A percentile compares a stretch with the other conserved stretches of the same genome.
Evolutionary conservation across 2,329 filamentous ascomycete genomes (phyloP).

Genomic region (Pezicula rhizophila): DNA sequence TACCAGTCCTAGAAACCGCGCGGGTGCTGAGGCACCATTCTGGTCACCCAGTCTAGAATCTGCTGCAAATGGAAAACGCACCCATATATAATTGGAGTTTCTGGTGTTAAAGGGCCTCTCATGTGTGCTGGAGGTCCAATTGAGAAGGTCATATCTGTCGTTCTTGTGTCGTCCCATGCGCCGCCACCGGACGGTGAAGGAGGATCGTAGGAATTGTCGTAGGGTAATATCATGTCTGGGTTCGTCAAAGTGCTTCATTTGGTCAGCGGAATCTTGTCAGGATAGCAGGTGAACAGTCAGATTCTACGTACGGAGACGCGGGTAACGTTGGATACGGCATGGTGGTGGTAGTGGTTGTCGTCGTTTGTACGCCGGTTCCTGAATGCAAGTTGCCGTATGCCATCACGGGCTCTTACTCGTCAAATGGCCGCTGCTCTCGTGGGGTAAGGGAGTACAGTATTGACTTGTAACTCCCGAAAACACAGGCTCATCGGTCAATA

Average conservation of each 20-base stretch:
- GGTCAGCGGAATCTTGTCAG: slow-evolving; percentile 61
- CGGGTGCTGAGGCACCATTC: too few species aligned
- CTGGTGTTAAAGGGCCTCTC: slow-evolving; percentile 38
- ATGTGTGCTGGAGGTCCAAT: slow-evolving; percentile 38
- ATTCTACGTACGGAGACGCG: slow-evolving; percentile 22
- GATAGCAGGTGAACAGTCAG: slow-evolving; percentile 32
- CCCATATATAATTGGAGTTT: slow-evolving; percentile 62
- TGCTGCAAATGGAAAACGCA: too few species aligned
- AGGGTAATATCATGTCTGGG: slow-evolving; percentile 88
- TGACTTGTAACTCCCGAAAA: too few species aligned
- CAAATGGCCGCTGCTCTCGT: background rate
- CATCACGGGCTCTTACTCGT: too few species aligned
- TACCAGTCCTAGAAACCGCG: too few species aligned
- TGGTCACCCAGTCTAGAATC: too few species aligned
- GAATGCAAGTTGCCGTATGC: background rate
- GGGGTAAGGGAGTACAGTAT: background rate
- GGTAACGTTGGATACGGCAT: slow-evolving; percentile 42
- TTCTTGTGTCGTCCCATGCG: slow-evolving; percentile 24
- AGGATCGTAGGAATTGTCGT: slow-evolving; percentile 55
- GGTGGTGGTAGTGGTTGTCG: slow-evolving; percentile 7
- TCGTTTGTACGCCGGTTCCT: background rate
- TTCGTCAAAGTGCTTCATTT: slow-evolving; percentile 65
- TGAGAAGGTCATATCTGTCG: slow-evolving; percentile 21
- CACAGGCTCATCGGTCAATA: too few species aligned
- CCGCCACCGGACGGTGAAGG: slow-evolving; percentile 34